A percentile compares a stretch with the other conserved stretches of the same genome.
Conservation (phyloP, 305 asterid genomes). For the Fraxinus ornus region DNA sequence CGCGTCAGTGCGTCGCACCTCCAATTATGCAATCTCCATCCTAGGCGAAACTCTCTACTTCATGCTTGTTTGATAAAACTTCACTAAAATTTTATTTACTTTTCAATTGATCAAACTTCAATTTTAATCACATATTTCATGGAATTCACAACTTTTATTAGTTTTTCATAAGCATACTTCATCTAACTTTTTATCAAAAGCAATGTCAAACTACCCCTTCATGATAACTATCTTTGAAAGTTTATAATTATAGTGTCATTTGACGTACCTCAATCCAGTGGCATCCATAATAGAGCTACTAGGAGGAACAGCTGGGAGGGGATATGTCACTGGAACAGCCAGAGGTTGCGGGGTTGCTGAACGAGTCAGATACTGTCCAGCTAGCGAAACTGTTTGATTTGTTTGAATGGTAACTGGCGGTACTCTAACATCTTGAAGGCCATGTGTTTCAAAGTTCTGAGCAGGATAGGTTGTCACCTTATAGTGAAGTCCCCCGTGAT, state of each 20-base stretch:
- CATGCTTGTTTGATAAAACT: background rate
- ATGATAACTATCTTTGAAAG: background rate
- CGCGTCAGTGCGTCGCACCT: background rate
- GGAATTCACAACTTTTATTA: background rate
- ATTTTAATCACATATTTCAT: too few relatives aligned
- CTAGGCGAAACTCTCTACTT: background rate
- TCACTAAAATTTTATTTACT: background rate
- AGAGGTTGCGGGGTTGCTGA: slow-evolving; percentile 35
- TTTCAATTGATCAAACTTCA: background rate
- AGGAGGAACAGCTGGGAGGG: slow-evolving; percentile 33
- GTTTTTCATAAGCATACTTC: background rate
- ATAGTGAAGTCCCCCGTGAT: slow-evolving; percentile 48
- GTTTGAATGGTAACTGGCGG: slow-evolving; percentile 32
- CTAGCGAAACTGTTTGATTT: slow-evolving; percentile 21
- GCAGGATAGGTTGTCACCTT: slow-evolving; percentile 39
- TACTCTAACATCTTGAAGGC: slow-evolving; percentile 16
- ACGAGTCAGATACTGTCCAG: slow-evolving; percentile 35
- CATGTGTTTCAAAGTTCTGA: slow-evolving; percentile 34
- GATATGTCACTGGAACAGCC: slow-evolving; percentile 28
- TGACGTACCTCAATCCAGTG: slow-evolving; percentile 57
- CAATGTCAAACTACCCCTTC: background rate
- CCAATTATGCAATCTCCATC: background rate
- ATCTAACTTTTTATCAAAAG: background rate
- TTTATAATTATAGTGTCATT: background rate
- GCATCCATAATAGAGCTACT: slow-evolving; percentile 53